A percentile compares a stretch with the other conserved stretches of the same genome.
phyloP scores from a whole-genome alignment of 73 alveolate genomes.

The Tetrahymena malaccensis region DNA sequence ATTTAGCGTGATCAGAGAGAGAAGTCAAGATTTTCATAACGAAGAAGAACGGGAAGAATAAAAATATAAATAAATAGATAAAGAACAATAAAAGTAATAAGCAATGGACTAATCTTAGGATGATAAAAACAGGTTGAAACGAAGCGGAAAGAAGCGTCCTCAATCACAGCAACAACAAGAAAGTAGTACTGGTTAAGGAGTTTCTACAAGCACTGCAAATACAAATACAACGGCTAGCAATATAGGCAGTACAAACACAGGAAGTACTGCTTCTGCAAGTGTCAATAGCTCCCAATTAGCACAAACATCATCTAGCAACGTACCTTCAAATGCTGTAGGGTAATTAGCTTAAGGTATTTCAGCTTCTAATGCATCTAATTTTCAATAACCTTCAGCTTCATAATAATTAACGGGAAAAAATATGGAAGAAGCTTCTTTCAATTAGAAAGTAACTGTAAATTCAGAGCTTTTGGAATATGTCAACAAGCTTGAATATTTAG shows the following conservation, averaged over 20 bases:
- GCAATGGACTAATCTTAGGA: not conserved
- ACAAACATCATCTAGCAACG: not conserved
- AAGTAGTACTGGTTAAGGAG: not conserved
- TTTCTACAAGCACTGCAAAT: not conserved
- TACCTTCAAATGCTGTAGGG: not conserved
- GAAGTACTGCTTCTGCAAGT: not conserved
- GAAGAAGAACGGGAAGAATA: not conserved
- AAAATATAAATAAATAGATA: not conserved
- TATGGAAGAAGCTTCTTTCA: not conserved
- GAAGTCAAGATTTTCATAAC: not conserved
- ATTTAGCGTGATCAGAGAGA: not conserved
- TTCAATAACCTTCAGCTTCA: not conserved
- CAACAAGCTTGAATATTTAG: not conserved
- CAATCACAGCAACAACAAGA: not conserved
- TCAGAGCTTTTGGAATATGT: not conserved
- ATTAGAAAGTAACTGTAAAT: not conserved
- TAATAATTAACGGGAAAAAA: not conserved
- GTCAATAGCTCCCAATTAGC: not conserved
- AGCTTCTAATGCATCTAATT: not conserved
- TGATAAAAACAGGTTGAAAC: not conserved
- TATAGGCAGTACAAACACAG: not conserved
- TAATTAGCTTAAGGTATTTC: not conserved
- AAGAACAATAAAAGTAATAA: not conserved
- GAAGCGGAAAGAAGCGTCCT: slow-evolving; percentile 1
- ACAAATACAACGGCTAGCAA: not conserved